Base-by-base conservation (phyloP, 129 eudicot genomes). In the Glebionis coronaria region DNA sequence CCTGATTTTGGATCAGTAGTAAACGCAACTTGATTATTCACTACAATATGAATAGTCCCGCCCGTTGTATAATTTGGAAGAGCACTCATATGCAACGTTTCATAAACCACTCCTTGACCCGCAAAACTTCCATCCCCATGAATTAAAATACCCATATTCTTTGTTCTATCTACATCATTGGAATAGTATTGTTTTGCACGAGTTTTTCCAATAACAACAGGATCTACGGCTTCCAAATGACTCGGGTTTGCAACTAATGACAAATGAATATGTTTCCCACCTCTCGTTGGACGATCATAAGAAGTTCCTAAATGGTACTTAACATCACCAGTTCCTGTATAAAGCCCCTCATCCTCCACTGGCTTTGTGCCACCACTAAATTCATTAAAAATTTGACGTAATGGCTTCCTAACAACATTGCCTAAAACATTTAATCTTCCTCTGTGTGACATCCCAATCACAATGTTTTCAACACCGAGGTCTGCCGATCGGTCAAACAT, bases 71-170 rank as follows among this genome's bases (percentile, higher is more conserved):
- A 93, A 74, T 86, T 93, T n/a, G 98, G 95, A 56, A 92, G 95
- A 25, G 91, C 98, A 77, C 98, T 92, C 20, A 92, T 75, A 92
- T 92, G 96, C 72, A 92, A 69, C 25, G 98, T 92, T 76, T 92
- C 98, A 78, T 92, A 92, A 1, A 92, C 98, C 9, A 92, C 98
- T 66, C 98, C 98, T 82, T 92, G 98, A 13, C 98, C 98, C 0
- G 98, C 95, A 76, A 89, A 89, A 61, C 99, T 93, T 61, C 99
- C 99, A 75, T 93, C 99, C 31, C 99, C 99, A 66, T 93, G 99
- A 54, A 93, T 81, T 69, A 93, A 72, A 44, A 93, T 58, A 16
- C 95, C 99, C 95, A 93, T 80, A 63, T 86, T 93, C 63, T 82
- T 93, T 2, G 97, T 93, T 73, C 99, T 79, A 59, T 76, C 80